Percentiles rank a stretch among this genome's conserved stretches.
Evolutionary conservation across 768 basidiomycete genomes (phyloP).

Genomic region (Coprinopsis marcescibilis): DNA sequence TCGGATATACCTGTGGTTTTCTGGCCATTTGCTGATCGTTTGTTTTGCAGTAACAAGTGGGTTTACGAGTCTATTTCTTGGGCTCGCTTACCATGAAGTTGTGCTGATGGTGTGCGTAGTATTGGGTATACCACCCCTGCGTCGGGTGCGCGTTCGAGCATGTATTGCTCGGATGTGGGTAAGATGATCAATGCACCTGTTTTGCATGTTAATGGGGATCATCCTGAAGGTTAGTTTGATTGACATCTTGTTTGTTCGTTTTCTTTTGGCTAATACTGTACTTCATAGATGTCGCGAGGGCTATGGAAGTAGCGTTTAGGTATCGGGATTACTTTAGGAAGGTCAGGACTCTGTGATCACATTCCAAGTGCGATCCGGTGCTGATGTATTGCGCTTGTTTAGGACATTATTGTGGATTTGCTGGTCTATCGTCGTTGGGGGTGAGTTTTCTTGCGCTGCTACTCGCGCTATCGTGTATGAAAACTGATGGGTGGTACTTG

Average conservation of each 20-base stretch:
- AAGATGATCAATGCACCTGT: constrained; percentile 91
- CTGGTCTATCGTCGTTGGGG: constrained; percentile 83
- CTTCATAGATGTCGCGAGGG: constrained; percentile 67
- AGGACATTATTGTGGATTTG: constrained; percentile 85
- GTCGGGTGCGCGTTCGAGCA: constrained; percentile 72
- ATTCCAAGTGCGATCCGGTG: background rate
- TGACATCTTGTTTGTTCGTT: background rate
- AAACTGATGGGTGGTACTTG: no score
- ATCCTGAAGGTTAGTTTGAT: constrained; percentile 61
- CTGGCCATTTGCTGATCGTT: background rate
- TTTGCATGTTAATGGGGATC: constrained; percentile 87
- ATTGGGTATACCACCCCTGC: constrained; percentile 93
- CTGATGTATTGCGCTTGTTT: background rate
- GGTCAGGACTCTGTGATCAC: constrained; percentile 23
- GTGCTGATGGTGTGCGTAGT: constrained; percentile 40
- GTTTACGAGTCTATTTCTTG: constrained; percentile 7
- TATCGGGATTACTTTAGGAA: constrained; percentile 86
- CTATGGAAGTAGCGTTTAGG: constrained; percentile 83
- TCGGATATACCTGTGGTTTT: background rate
- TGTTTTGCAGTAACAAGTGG: constrained; percentile 55
- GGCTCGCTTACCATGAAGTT: no score
- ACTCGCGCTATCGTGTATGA: no score
- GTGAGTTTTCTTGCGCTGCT: constrained; percentile 26
- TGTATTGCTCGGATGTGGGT: constrained; percentile 84
- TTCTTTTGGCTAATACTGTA: background rate